phyloP scores from a whole-genome alignment of 2,329 filamentous ascomycete species.

The Venturia aucupariae region DNA sequence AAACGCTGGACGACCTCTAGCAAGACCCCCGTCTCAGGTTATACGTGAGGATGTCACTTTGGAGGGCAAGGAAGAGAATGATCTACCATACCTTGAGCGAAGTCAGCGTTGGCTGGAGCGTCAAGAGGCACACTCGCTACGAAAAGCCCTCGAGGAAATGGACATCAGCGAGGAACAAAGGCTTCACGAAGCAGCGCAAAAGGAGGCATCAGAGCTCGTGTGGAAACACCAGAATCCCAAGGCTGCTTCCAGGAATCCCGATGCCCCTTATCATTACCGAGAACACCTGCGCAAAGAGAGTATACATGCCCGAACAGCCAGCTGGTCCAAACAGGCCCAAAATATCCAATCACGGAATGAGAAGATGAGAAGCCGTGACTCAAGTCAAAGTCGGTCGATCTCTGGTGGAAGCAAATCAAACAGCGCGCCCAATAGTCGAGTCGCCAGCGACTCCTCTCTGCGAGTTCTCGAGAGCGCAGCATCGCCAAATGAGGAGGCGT shows the following conservation, averaged over 20 bases:
- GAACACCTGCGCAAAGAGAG: conserved; percentile 56
- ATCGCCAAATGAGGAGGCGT: conserved; percentile 11
- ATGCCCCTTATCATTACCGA: conserved; percentile 45
- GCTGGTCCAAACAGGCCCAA: conserved; percentile 17
- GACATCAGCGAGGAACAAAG: conserved; percentile 54
- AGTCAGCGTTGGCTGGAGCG: conserved; percentile 73
- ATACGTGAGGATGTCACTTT: neutral
- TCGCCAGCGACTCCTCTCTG: conserved; percentile 24
- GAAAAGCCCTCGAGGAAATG: conserved; percentile 66
- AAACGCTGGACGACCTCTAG: conserved; percentile 26
- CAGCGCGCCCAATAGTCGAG: conserved; percentile 22
- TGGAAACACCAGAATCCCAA: conserved; percentile 66
- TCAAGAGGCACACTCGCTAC: conserved; percentile 62
- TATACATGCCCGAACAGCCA: conserved; percentile 23
- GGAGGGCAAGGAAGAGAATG: conserved; percentile 37
- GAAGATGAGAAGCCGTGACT: conserved; percentile 24
- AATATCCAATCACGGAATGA: conserved; percentile 11
- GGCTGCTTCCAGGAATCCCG: conserved; percentile 50
- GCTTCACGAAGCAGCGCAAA: conserved; percentile 60
- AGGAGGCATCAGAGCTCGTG: conserved; percentile 71
- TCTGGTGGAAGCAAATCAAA: conserved; percentile 4
- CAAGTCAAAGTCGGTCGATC: conserved; percentile 26
- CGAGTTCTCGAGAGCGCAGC: conserved; percentile 16
- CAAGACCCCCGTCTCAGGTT: conserved; percentile 22
- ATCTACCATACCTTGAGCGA: conserved; percentile 59